Evolutionary conservation across 345 rosid species (phyloP).

Genomic region (Brassica carinata): DNA sequence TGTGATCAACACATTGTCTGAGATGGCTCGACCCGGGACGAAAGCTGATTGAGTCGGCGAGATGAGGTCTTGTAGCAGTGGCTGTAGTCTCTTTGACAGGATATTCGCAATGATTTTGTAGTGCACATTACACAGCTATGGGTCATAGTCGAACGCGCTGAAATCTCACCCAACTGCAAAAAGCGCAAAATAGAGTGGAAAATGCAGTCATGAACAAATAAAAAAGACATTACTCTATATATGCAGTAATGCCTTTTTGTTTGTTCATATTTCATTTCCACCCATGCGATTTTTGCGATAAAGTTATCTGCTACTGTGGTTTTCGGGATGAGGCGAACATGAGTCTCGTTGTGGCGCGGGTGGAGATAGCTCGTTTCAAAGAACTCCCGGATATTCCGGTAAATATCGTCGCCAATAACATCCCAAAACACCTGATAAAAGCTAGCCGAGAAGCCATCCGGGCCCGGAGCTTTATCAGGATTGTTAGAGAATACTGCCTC

Average conservation of each 20-base stretch:
- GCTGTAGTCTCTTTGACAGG: neutral
- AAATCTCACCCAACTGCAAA: too few relatives aligned
- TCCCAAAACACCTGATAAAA: neutral
- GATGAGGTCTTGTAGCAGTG: neutral
- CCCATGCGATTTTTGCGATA: too few relatives aligned
- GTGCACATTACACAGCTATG: neutral
- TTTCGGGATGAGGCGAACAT: neutral
- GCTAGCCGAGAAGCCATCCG: neutral
- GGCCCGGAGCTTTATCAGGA: neutral
- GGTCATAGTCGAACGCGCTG: neutral
- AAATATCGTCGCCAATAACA: neutral
- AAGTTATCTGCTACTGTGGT: too few relatives aligned
- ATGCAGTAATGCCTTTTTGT: too few relatives aligned
- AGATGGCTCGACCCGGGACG: neutral
- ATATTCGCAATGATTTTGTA: neutral
- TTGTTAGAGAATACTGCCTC: neutral
- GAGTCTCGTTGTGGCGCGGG: neutral
- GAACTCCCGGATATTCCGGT: neutral
- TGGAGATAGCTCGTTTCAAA: neutral
- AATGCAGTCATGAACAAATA: too few relatives aligned
- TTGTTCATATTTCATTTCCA: too few relatives aligned
- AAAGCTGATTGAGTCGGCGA: neutral
- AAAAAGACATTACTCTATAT: too few relatives aligned
- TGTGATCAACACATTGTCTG: neutral
- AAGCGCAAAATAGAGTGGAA: too few relatives aligned